Percentiles rank a stretch among this genome's conserved stretches.
Conservation (phyloP, 176 grass and related monocot species). For the Oryza glaberrima region DNA sequence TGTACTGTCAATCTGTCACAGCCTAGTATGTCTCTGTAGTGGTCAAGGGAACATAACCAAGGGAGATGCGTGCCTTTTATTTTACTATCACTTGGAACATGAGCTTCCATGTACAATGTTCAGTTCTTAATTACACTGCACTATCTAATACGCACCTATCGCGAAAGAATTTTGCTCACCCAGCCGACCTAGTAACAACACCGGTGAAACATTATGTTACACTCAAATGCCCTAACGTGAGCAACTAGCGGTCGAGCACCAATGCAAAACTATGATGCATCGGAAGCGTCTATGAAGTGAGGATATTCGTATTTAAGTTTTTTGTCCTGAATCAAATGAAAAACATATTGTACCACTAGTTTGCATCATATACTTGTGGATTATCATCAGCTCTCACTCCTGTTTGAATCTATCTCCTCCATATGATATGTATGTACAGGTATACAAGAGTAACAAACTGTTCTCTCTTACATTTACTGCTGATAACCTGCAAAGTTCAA, state of each 20-base stretch:
- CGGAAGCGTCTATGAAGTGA: neutral
- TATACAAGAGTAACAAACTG: constrained; percentile 35
- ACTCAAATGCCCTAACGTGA: constrained; percentile 26
- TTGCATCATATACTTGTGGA: constrained; percentile 18
- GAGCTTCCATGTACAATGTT: constrained; percentile 41
- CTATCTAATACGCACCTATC: constrained; percentile 44
- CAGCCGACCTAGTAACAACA: constrained; percentile 19
- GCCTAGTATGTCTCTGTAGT: neutral
- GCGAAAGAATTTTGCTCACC: constrained; percentile 25
- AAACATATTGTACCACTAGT: constrained; percentile 16
- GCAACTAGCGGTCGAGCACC: neutral
- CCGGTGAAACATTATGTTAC: constrained; percentile 36
- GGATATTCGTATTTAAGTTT: neutral
- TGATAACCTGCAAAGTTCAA: constrained; percentile 32
- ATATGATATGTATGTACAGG: constrained; percentile 53
- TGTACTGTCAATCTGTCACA: neutral
- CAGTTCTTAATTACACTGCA: constrained; percentile 33
- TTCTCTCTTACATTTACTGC: constrained; percentile 36
- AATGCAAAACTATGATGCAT: constrained; percentile 26
- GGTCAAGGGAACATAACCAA: neutral
- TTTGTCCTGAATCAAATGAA: constrained; percentile 29
- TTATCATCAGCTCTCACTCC: constrained; percentile 15
- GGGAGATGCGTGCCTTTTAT: constrained; percentile 1
- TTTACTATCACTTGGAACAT: constrained; percentile 5
- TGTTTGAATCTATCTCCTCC: constrained; percentile 32